These are phyloP conservation scores for Alternaria metachromatica DNA, from an alignment of 2,329 filamentous ascomycete species.

Conservation along the genomic window DNA sequence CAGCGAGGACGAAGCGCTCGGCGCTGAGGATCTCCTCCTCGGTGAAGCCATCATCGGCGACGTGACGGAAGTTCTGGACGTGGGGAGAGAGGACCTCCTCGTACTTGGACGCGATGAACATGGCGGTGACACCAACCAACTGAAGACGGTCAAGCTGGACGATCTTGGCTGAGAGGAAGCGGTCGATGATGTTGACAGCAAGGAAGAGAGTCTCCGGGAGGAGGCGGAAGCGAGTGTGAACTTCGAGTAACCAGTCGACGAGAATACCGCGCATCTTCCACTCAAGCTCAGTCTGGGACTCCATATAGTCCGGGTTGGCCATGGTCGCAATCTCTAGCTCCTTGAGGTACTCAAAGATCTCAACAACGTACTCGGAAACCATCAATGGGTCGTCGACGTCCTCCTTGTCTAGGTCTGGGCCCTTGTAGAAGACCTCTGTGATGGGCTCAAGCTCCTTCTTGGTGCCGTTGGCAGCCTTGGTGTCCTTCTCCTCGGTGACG, in stretches of 20 bases:
- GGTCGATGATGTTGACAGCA: slow-evolving; percentile 97
- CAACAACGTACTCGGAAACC: slow-evolving; percentile 95
- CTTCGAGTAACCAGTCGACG: slow-evolving; percentile 97
- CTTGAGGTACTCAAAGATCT: slow-evolving; percentile 95
- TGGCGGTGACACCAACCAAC: slow-evolving; percentile 94
- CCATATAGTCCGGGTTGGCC: slow-evolving; percentile 94
- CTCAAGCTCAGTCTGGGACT: slow-evolving; percentile 90
- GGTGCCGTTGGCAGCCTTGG: slow-evolving; percentile 27
- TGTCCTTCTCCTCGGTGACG: slow-evolving; percentile 57
- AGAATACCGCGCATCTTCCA: slow-evolving; percentile 99
- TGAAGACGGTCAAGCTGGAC: slow-evolving; percentile 96
- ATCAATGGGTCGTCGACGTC: slow-evolving; percentile 94
- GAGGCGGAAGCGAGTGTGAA: slow-evolving; percentile 94
- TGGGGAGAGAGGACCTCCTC: slow-evolving; percentile 97
- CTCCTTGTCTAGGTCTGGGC: slow-evolving; percentile 76
- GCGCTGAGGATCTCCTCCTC: slow-evolving; percentile 95
- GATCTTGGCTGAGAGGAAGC: slow-evolving; percentile 93
- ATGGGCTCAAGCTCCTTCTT: slow-evolving; percentile 28
- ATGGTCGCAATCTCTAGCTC: slow-evolving; percentile 81
- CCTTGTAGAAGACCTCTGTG: slow-evolving; percentile 37
- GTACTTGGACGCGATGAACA: slow-evolving; percentile 99
- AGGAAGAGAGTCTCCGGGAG: slow-evolving; percentile 96
- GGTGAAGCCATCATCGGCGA: slow-evolving; percentile 94
- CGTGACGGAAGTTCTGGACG: slow-evolving; percentile 94
- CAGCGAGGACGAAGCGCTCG: slow-evolving; percentile 91